phyloP scores from a whole-genome alignment of 2,329 filamentous ascomycete species.

The Penicillium vulpinum region DNA sequence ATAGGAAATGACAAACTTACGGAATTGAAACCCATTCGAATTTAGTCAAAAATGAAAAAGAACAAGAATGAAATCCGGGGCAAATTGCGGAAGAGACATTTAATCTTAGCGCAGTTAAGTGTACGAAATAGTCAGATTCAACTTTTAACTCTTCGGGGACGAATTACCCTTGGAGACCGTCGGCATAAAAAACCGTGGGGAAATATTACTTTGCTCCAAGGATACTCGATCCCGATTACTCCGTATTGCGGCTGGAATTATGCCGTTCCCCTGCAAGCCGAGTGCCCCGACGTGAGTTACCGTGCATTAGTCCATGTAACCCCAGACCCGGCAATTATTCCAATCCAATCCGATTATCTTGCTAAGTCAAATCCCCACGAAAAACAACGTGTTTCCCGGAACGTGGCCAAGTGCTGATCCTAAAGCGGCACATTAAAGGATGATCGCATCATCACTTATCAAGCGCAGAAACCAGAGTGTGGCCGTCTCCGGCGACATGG shows the following conservation, averaged over 20 bases:
- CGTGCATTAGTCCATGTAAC: background rate
- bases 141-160: background rate
- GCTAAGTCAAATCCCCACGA: background rate
- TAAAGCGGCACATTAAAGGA: background rate
- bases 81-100: background rate
- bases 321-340: background rate
- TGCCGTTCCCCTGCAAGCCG: background rate
- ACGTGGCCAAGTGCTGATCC: background rate
- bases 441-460: background rate
- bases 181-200: background rate
- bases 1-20: background rate
- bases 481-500: slow-evolving; percentile 3
- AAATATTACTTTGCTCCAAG: background rate
- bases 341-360: too few relatives aligned
- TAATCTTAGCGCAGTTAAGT: background rate
- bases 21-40: background rate
- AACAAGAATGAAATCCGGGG: background rate
- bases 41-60: background rate
- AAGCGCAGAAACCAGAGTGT: background rate
- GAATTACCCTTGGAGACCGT: background rate
- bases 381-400: background rate
- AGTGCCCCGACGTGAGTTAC: background rate
- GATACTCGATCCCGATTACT: background rate
- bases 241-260: too few relatives aligned
- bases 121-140: background rate